These are phyloP conservation scores for Neurospora tetraspora DNA, from an alignment of 495 filamentous ascomycete genomes.

Conservation along the genomic window DNA sequence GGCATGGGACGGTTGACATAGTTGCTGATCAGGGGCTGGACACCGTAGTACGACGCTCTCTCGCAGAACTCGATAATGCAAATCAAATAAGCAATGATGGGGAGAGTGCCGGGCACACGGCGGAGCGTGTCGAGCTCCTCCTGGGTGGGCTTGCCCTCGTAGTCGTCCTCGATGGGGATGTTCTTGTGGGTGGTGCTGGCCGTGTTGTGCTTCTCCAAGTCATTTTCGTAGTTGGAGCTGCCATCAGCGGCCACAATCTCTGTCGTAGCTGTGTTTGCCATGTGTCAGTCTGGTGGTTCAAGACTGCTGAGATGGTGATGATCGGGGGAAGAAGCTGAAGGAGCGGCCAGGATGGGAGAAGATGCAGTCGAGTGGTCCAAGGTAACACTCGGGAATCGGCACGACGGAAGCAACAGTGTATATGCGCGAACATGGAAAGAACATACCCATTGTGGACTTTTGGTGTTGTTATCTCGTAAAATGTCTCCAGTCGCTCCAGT, in stretches of 20 bases:
- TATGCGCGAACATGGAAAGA: background rate
- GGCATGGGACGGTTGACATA: slow-evolving; percentile 48
- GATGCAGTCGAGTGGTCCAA: background rate
- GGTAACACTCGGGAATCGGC: background rate
- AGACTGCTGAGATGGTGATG: background rate
- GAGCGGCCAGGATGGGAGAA: background rate
- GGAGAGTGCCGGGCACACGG: slow-evolving; percentile 44
- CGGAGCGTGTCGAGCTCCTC: slow-evolving; percentile 46
- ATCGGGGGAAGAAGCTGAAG: background rate
- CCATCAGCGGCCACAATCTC: background rate
- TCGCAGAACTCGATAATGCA: slow-evolving; percentile 54
- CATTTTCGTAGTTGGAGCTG: background rate
- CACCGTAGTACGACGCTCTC: slow-evolving; percentile 50
- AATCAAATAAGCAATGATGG: slow-evolving; percentile 43
- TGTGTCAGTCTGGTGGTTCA: background rate
- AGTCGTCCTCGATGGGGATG: slow-evolving; percentile 26
- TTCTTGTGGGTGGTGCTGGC: slow-evolving; percentile 15
- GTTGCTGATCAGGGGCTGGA: slow-evolving; percentile 47
- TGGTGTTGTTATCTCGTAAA: background rate
- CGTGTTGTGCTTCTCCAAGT: slow-evolving; percentile 12
- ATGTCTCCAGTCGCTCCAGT: background rate
- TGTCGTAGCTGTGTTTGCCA: background rate
- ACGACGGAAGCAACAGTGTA: background rate
- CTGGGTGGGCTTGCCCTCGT: slow-evolving; percentile 44
- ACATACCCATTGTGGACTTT: background rate